Evolutionary conservation across 371 early-diverging fungal species (phyloP), one percentile per base, ranked within the genome.

Genomic region (Rhizopus arrhizus): DNA sequence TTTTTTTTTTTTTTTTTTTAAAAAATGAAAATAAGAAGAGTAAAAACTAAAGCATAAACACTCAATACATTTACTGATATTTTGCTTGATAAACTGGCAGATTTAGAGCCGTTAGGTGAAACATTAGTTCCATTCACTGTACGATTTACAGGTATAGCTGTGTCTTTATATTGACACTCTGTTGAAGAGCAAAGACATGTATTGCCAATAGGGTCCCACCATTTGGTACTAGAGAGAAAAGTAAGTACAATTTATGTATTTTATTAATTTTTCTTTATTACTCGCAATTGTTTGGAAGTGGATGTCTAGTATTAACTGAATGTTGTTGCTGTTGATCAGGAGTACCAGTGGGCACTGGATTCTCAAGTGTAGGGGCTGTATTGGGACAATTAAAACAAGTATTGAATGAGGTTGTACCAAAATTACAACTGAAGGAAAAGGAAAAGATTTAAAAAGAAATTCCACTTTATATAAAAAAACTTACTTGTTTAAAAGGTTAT

Each of bases 341-440:
- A 6, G 65, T 69, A 6, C 82, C 65, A 9, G 48, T 34, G 15
- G 89, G 87, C 3, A 73, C 74, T 12, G 89, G 85, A 13, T 75
- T 74, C 32, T 60, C 62, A 5, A 81, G 57, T 2, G 84, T 72
- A 12, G 89, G 88, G 6, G 67, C 66, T 2, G 59, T 65, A n/a
- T 50, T 66, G n/a, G 89, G 89, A 64, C 89, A 89, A 61, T 84
- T 83, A 64, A 85, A 89, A 65, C 89, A 90, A 0, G 86, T 85
- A 47, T 77, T 85, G 74, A 85, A 85, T 5, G 77, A 66, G 5
- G 82, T 83, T 0, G 74, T 70, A 15, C 73, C 69, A 56, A 84
- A 84, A 61, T 83, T 84, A 70, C 89, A 89, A 8, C 69, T 67
- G 38, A 45, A 33, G 9, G 36, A 12, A 40, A 12, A 31, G 7